Conservation (phyloP, 345 rosid species). For the Rhodamnia argentea region DNA sequence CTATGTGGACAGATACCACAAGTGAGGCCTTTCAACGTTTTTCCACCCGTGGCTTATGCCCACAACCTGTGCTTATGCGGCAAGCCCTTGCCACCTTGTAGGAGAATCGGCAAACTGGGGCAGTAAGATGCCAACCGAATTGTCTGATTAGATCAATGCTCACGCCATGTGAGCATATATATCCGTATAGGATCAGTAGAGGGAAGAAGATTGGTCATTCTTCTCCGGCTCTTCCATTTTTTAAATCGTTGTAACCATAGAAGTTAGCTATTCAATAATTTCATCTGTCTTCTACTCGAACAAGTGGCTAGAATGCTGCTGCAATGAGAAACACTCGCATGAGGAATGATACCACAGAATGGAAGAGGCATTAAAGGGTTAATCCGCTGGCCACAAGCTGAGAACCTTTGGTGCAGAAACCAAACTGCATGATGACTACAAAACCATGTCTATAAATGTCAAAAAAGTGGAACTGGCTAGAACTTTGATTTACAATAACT, state of each 20-base stretch:
- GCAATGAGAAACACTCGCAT: background rate
- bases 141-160: slow-evolving; percentile 5
- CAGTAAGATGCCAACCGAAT: slow-evolving; percentile 71
- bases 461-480: background rate
- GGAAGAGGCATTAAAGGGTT: background rate
- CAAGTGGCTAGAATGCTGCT: background rate
- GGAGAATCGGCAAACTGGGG: slow-evolving; percentile 18
- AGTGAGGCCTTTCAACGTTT: slow-evolving; percentile 72
- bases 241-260: background rate
- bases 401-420: background rate
- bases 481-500: slow-evolving; percentile 1
- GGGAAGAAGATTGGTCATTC: background rate
- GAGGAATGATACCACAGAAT: background rate
- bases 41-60: slow-evolving; percentile 72
- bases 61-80: slow-evolving; percentile 93
- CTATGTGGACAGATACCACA: slow-evolving; percentile 94
- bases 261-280: background rate
- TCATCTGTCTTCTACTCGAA: background rate
- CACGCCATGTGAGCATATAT: slow-evolving; percentile 12
- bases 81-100: slow-evolving; percentile 77
- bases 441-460: no score
- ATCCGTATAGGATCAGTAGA: slow-evolving; percentile 1
- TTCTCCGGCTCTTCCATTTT: background rate
- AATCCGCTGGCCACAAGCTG: background rate
- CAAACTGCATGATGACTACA: background rate